Evolutionary conservation across 164 flowering plant species (phyloP).

Genomic region (Dillenia suffruticosa): DNA sequence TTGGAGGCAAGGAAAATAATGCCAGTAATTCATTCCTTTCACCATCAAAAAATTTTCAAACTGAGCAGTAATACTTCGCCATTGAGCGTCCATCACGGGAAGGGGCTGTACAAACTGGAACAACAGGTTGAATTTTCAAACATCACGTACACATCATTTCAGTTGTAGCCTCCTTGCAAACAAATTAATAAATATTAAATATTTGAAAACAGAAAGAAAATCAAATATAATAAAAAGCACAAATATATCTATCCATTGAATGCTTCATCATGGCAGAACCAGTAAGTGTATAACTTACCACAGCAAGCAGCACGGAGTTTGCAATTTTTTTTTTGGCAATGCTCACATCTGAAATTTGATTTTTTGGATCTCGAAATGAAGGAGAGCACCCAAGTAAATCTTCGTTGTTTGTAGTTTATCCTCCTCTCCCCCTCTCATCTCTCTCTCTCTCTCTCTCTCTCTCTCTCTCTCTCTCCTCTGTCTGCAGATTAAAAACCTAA

Average conservation of each 20-base stretch:
- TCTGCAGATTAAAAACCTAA: too few relatives aligned
- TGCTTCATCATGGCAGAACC: constrained; percentile 96
- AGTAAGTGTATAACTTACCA: constrained; percentile 76
- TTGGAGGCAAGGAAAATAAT: too few relatives aligned
- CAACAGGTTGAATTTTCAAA: constrained; percentile 78
- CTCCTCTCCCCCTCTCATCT: too few relatives aligned
- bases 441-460: too few relatives aligned
- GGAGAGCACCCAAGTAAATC: constrained; percentile 60
- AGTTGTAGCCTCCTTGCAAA: constrained; percentile 67
- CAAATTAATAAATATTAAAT: constrained; percentile 6
- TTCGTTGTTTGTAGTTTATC: constrained; percentile 42
- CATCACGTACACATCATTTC: constrained; percentile 98
- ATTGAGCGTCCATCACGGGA: constrained; percentile 73
- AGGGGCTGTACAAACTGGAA: constrained; percentile 72
- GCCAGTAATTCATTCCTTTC: constrained; percentile 60
- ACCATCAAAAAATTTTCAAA: constrained; percentile 96
- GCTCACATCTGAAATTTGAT: constrained; percentile 82
- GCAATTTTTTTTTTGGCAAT: constrained; percentile 92
- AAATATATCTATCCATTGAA: constrained; percentile 82
- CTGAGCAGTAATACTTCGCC: constrained; percentile 85
- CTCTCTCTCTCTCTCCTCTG: too few relatives aligned
- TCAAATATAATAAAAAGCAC: neutral
- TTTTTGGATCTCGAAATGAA: constrained; percentile 71
- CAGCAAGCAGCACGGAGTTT: constrained; percentile 90
- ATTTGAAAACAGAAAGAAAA: constrained; percentile 4